phyloP scores from a whole-genome alignment of 2,329 filamentous ascomycete species.

The Ascochyta viciae-villosae region DNA sequence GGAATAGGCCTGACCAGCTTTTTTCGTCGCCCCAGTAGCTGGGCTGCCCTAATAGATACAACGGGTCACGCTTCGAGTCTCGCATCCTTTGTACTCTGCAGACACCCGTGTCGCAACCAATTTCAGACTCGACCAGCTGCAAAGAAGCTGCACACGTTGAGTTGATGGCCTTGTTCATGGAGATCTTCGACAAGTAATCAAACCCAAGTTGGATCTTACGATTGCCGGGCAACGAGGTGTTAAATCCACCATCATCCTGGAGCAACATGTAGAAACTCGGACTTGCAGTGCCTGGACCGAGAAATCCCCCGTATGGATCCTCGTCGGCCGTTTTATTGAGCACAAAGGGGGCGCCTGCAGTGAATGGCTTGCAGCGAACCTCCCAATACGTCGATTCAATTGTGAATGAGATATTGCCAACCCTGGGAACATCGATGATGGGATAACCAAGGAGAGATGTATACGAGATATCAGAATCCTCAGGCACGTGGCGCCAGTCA shows the following conservation, averaged over 20 bases:
- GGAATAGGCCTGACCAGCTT: not conserved
- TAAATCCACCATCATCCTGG: not conserved
- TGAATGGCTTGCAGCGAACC: not conserved
- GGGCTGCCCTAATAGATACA: not conserved
- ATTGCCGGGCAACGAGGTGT: not conserved
- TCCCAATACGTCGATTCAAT: constrained; percentile 3
- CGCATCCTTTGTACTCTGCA: not conserved
- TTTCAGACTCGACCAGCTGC: not conserved
- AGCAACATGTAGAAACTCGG: not conserved
- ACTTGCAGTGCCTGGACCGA: not conserved
- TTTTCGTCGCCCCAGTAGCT: not conserved
- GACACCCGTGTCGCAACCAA: not conserved
- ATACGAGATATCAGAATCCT: not conserved
- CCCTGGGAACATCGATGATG: not conserved
- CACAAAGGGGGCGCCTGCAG: not conserved
- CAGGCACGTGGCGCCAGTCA: not conserved
- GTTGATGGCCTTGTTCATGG: not conserved
- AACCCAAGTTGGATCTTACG: not conserved
- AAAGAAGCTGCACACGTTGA: not conserved
- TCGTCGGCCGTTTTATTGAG: not conserved
- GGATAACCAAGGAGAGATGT: not conserved
- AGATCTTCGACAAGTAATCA: not conserved
- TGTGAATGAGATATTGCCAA: not conserved
- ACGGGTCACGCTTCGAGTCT: not conserved
- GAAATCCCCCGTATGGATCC: not conserved